Percentiles rank a stretch among this genome's conserved stretches.
These are phyloP conservation scores for Entomortierella lignicola DNA, from an alignment of 192 early-diverging fungal genomes.

Conservation along the genomic window DNA sequence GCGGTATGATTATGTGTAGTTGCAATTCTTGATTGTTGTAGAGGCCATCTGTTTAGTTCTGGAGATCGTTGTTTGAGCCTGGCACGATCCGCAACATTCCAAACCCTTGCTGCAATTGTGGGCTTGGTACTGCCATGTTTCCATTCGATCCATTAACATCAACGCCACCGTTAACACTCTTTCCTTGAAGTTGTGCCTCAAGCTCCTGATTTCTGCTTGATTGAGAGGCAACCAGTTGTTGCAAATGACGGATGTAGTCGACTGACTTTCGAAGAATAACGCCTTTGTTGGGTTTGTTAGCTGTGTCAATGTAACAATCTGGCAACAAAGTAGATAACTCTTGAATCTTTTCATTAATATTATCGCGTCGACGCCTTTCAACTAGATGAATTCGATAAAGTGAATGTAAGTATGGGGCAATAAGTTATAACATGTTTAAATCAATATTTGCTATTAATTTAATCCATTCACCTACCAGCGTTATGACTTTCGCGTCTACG, in stretches of 20 bases:
- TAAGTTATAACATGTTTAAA: not conserved
- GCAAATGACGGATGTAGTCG: conserved; percentile 90
- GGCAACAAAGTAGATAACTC: conserved; percentile 90
- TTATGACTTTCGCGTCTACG: conserved; percentile 98
- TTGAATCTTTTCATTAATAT: conserved; percentile 98
- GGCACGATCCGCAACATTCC: conserved; percentile 50
- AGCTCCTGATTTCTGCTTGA: conserved; percentile 76
- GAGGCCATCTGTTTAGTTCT: not conserved
- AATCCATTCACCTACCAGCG: conserved; percentile 62
- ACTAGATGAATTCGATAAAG: conserved; percentile 61
- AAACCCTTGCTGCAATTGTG: conserved; percentile 51
- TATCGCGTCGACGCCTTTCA: conserved; percentile 93
- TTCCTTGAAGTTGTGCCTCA: conserved; percentile 61
- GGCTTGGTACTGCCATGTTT: conserved; percentile 10
- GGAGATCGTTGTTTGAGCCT: not conserved
- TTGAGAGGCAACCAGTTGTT: conserved; percentile 73
- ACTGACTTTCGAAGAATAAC: conserved; percentile 92
- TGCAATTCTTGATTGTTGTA: not conserved
- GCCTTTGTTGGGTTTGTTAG: conserved; percentile 96
- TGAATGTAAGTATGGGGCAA: not conserved
- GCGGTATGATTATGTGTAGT: not conserved
- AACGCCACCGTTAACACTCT: not conserved
- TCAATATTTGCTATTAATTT: too few relatives aligned
- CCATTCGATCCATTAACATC: conserved; percentile 20
- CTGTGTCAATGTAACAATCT: conserved; percentile 74